phyloP scores from a whole-genome alignment of 2,329 filamentous ascomycete species.

The Nigrospora osmanthi region DNA sequence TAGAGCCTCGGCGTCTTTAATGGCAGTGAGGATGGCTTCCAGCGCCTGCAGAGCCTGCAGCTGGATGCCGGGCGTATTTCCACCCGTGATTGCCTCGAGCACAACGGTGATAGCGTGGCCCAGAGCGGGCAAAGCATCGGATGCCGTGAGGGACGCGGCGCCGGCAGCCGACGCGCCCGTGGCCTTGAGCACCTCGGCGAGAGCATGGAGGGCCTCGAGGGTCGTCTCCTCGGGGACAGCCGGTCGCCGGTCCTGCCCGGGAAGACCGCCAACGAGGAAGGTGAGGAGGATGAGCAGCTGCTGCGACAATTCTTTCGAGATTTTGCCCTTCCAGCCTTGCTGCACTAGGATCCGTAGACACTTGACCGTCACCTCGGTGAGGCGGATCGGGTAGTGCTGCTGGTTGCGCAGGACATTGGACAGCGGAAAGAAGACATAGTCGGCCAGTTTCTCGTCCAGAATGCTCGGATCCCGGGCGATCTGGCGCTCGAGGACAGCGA shows the following conservation, averaged over 20 bases:
- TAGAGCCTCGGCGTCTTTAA: constrained; percentile 67
- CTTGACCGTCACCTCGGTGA: constrained; percentile 69
- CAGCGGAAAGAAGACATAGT: constrained; percentile 92
- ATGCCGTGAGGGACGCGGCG: constrained; percentile 41
- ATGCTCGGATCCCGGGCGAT: constrained; percentile 32
- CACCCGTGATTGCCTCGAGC: constrained; percentile 63
- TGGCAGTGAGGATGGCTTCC: constrained; percentile 49
- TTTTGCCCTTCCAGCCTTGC: constrained; percentile 68
- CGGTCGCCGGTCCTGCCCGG: constrained; percentile 42
- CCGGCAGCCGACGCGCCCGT: constrained; percentile 42
- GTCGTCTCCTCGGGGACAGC: constrained; percentile 65
- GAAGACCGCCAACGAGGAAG: constrained; percentile 68
- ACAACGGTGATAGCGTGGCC: constrained; percentile 78
- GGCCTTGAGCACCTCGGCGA: constrained; percentile 57
- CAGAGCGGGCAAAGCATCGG: constrained; percentile 64
- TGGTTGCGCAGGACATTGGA: constrained; percentile 78
- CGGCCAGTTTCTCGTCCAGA: constrained; percentile 76
- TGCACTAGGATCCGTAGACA: constrained; percentile 67
- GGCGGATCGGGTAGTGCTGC: constrained; percentile 59
- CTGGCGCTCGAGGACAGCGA: constrained; percentile 36
- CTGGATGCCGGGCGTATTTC: constrained; percentile 60
- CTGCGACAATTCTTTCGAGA: constrained; percentile 66
- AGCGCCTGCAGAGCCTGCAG: constrained; percentile 61
- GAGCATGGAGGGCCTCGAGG: constrained; percentile 60
- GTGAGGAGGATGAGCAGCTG: constrained; percentile 82